These are phyloP conservation scores for Plasmopara muralis DNA, from an alignment of 352 stramenopile species.

Conservation along the genomic window DNA sequence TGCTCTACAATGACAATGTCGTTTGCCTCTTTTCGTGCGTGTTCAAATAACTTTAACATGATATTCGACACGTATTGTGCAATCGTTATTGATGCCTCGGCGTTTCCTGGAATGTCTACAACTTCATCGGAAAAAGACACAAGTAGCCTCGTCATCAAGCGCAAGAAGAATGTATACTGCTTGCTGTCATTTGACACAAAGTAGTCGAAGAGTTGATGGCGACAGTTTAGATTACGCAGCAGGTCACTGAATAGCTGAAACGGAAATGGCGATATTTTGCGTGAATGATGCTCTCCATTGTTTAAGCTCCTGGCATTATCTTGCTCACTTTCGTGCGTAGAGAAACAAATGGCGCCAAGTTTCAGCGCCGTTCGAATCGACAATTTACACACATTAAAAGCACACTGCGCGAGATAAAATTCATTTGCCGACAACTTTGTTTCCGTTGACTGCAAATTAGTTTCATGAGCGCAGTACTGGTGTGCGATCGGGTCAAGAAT, in stretches of 20 bases:
- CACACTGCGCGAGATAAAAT: constrained; percentile 55
- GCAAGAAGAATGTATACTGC: constrained; percentile 65
- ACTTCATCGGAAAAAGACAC: constrained; percentile 39
- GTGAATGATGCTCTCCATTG: constrained; percentile 12
- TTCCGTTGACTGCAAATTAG: constrained; percentile 3
- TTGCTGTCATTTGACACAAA: constrained; percentile 54
- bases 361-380: constrained; percentile 57
- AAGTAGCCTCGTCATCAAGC: constrained; percentile 57
- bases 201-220: constrained; percentile 43
- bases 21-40: constrained; percentile 25
- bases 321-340: constrained; percentile 19
- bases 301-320: constrained; percentile 13
- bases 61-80: constrained; percentile 36
- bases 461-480: constrained; percentile 11
- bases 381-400: constrained; percentile 48
- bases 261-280: constrained; percentile 32
- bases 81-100: constrained; percentile 15
- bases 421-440: constrained; percentile 23
- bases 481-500: constrained; percentile 23
- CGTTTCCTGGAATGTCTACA: constrained; percentile 17
- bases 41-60: constrained; percentile 43
- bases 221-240: constrained; percentile 42
- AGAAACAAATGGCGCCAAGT: constrained; percentile 61
- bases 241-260: constrained; percentile 49
- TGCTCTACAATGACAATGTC: constrained; percentile 39